Percentiles rank a stretch among this genome's conserved stretches.
Evolutionary conservation across 495 filamentous ascomycete species (phyloP).

Genomic region (Neurospora sp.): DNA sequence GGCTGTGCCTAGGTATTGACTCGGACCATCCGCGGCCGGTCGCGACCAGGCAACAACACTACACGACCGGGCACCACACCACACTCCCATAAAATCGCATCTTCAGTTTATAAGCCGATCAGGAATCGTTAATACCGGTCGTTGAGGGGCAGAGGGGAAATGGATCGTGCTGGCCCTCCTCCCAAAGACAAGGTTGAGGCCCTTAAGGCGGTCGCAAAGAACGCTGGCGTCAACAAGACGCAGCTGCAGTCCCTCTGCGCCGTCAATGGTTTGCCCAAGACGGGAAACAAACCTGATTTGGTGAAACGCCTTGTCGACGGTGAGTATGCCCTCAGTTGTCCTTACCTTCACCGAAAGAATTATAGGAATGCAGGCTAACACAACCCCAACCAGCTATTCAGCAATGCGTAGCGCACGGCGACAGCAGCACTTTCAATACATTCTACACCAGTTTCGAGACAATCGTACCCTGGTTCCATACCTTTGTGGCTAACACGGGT

Average conservation of each 20-base stretch:
- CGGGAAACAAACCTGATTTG: constrained; percentile 70
- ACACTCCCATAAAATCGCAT: neutral
- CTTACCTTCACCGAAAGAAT: neutral
- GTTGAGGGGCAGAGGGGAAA: neutral
- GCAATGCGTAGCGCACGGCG: constrained; percentile 1
- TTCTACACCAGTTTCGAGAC: constrained; percentile 17
- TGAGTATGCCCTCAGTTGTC: constrained; percentile 24
- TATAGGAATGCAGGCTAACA: neutral
- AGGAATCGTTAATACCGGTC: neutral
- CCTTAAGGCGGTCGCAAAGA: constrained; percentile 22
- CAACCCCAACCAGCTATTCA: constrained; percentile 10
- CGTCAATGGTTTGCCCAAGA: constrained; percentile 56
- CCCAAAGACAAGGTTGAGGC: constrained; percentile 29
- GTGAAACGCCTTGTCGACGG: constrained; percentile 66
- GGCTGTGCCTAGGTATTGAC: neutral
- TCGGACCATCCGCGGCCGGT: neutral
- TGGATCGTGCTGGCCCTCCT: neutral
- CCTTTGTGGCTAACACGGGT: constrained; percentile 1
- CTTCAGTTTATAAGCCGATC: neutral
- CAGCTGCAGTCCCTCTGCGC: constrained; percentile 66
- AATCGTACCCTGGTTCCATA: constrained; percentile 6
- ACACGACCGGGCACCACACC: neutral
- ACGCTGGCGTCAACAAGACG: constrained; percentile 45
- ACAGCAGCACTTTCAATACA: constrained; percentile 5
- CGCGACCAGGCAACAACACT: neutral